phyloP scores from a whole-genome alignment of 495 filamentous ascomycete genomes.

The Daldinia concentrica region DNA sequence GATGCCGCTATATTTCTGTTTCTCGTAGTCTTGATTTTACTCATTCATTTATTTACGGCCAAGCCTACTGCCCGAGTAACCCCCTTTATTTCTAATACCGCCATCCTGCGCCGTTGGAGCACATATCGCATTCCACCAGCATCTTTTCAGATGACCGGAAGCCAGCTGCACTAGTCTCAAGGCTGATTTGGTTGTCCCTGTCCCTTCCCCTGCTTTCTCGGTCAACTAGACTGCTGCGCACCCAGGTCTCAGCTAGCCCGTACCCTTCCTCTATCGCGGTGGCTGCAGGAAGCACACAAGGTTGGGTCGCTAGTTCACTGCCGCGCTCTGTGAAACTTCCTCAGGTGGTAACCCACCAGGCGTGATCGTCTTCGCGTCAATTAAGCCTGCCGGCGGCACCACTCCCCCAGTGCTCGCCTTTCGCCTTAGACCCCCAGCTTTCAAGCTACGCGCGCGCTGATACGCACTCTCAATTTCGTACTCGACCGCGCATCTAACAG shows the following conservation, averaged over 20 bases:
- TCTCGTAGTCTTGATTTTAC: neutral
- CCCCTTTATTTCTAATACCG: neutral
- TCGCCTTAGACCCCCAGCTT: conserved; percentile 56
- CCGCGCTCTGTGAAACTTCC: conserved; percentile 4
- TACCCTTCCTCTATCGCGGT: neutral
- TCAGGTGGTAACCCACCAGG: neutral
- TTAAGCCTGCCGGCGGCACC: neutral
- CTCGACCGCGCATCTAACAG: conserved; percentile 85
- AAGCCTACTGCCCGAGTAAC: neutral
- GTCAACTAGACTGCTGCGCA: neutral
- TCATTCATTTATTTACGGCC: neutral
- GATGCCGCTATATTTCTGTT: neutral
- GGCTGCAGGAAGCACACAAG: neutral
- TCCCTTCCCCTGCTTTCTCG: neutral
- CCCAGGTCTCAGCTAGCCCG: neutral
- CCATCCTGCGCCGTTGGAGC: conserved; percentile 17
- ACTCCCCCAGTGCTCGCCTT: conserved; percentile 47
- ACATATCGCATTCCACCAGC: conserved; percentile 22
- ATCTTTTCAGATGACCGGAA: neutral
- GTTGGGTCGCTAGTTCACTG: neutral
- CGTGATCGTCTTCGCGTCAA: neutral
- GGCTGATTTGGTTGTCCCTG: conserved; percentile 15
- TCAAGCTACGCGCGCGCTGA: conserved; percentile 74
- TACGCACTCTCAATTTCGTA: conserved; percentile 86
- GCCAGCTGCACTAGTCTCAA: conserved; percentile 1